These are phyloP conservation scores for Clarireedia monteithiana DNA, from an alignment of 2,329 filamentous ascomycete genomes.

Conservation along the genomic window DNA sequence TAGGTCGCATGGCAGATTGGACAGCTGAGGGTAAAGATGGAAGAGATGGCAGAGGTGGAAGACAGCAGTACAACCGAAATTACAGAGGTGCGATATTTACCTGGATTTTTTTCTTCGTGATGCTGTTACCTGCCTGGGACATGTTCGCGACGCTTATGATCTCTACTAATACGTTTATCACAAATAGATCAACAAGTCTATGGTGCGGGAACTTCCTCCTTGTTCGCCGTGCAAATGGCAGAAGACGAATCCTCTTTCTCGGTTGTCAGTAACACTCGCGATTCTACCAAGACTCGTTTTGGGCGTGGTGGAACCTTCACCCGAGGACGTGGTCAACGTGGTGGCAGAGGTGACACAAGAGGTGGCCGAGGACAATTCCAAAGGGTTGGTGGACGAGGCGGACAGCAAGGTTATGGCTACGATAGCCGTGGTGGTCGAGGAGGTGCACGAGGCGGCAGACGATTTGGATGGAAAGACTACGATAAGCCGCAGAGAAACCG, in stretches of 20 bases:
- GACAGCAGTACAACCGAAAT: slow-evolving; percentile 86
- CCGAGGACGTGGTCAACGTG: slow-evolving; percentile 63
- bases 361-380: slow-evolving; percentile 56
- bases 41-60: slow-evolving; percentile 62
- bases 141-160: slow-evolving; percentile 6
- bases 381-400: slow-evolving; percentile 62
- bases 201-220: slow-evolving; percentile 75
- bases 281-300: slow-evolving; percentile 78
- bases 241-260: slow-evolving; percentile 98
- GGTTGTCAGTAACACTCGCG: slow-evolving; percentile 90
- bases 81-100: slow-evolving; percentile 63
- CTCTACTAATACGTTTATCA: slow-evolving; percentile 10
- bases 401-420: slow-evolving; percentile 55
- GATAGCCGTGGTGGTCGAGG: slow-evolving; percentile 62
- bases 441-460: slow-evolving; percentile 67
- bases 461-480: slow-evolving; percentile 98
- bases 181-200: slow-evolving; percentile 87
- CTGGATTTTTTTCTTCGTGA: slow-evolving; percentile 9
- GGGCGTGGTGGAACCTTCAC: slow-evolving; percentile 86
- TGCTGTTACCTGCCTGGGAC: slow-evolving; percentile 11
- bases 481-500: slow-evolving; percentile 97
- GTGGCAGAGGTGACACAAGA: slow-evolving; percentile 65
- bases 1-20: slow-evolving; percentile 99
- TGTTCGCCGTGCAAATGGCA: slow-evolving; percentile 84
- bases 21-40: slow-evolving; percentile 81